Evolutionary conservation across 208 protist species (phyloP).

Genomic region (Eutreptiella sp.): DNA sequence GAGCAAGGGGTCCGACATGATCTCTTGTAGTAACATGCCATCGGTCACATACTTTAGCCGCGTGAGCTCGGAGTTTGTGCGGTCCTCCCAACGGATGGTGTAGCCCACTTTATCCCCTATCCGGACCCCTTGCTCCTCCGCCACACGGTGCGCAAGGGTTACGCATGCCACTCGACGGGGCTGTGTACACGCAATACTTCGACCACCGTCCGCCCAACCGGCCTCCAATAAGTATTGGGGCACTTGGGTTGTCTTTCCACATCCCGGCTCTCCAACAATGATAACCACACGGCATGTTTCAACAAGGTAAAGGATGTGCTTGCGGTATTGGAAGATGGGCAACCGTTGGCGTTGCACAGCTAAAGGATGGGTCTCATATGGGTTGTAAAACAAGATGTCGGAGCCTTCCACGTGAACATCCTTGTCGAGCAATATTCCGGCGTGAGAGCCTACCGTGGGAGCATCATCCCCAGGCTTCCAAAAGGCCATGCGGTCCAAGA

Average conservation of each 20-base stretch:
- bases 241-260: conserved; percentile 79
- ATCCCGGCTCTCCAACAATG: conserved; percentile 66
- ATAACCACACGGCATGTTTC: conserved; percentile 45
- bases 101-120: conserved; percentile 41
- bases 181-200: conserved; percentile 61
- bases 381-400: too few species aligned
- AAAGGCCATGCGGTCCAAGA: too few species aligned
- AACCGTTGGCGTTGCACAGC: too few species aligned
- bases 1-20: conserved; percentile 57
- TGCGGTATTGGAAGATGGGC: too few species aligned
- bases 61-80: conserved; percentile 43
- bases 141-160: conserved; percentile 56
- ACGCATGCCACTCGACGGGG: conserved; percentile 68
- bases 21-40: conserved; percentile 66
- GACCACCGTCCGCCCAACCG: conserved; percentile 41
- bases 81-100: conserved; percentile 41
- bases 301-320: conserved; percentile 44
- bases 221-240: conserved; percentile 73
- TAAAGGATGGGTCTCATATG: too few species aligned
- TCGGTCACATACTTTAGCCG: conserved; percentile 73
- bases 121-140: conserved; percentile 41
- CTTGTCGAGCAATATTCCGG: too few species aligned
- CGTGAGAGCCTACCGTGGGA: too few species aligned
- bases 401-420: too few species aligned
- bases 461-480: too few species aligned